These are phyloP conservation scores for Ampelomyces quisqualis DNA, from an alignment of 2,329 filamentous ascomycete genomes.

Conservation along the genomic window DNA sequence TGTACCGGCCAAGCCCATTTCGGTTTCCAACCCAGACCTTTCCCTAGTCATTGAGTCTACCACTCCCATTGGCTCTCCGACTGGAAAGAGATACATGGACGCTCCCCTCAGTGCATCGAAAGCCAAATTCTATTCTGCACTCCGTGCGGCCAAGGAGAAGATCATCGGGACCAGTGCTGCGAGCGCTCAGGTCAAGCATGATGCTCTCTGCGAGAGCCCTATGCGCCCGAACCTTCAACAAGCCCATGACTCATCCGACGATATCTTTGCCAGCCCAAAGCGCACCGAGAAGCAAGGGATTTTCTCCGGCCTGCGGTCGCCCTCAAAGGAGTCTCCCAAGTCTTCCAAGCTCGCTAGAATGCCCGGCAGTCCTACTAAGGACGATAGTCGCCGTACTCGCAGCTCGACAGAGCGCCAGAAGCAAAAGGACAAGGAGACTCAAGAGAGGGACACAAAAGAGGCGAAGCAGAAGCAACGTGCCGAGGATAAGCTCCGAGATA, in stretches of 20 bases:
- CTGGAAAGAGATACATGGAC: constrained; percentile 58
- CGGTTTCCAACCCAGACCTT: constrained; percentile 48
- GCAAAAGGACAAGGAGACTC: constrained; percentile 58
- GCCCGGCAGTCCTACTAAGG: constrained; percentile 36
- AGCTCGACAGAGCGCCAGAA: constrained; percentile 64
- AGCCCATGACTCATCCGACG: constrained; percentile 32
- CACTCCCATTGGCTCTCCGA: constrained; percentile 59
- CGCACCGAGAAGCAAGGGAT: constrained; percentile 33
- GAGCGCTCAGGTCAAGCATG: constrained; percentile 60
- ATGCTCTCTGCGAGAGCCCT: constrained; percentile 48
- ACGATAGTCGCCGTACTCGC: constrained; percentile 53
- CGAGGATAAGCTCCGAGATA: constrained; percentile 66
- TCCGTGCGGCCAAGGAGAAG: constrained; percentile 83
- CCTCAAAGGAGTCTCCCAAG: constrained; percentile 40
- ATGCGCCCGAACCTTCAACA: constrained; percentile 29
- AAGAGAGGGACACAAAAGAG: constrained; percentile 57
- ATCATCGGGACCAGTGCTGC: constrained; percentile 71
- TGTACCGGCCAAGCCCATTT: constrained; percentile 50
- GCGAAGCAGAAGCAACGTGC: constrained; percentile 62
- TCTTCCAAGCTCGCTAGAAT: constrained; percentile 24
- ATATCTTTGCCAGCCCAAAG: constrained; percentile 39
- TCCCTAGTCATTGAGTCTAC: constrained; percentile 50
- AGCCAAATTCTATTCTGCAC: constrained; percentile 84
- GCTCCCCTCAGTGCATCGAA: constrained; percentile 90
- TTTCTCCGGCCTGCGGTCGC: constrained; percentile 40